phyloP scores from a whole-genome alignment of 2,329 filamentous ascomycete genomes.

The Colletotrichum tofieldiae region DNA sequence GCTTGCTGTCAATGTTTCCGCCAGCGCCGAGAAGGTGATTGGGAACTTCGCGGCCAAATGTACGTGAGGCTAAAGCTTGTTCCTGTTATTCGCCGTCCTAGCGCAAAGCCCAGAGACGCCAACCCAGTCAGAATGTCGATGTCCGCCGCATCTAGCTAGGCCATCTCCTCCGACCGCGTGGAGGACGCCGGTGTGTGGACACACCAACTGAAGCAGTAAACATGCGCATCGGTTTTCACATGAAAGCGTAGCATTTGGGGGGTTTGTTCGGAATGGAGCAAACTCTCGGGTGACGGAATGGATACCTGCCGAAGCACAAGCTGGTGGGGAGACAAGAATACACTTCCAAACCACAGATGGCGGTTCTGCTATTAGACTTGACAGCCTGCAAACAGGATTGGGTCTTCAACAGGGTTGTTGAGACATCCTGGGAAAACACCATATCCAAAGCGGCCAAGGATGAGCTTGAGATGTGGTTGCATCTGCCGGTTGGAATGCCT shows the following conservation, averaged over 20 bases:
- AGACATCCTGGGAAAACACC: neutral
- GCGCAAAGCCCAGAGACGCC: neutral
- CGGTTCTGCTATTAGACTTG: neutral
- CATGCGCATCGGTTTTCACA: neutral
- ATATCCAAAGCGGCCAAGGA: neutral
- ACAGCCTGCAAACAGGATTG: neutral
- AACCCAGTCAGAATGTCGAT: constrained; percentile 9
- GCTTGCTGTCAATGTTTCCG: neutral
- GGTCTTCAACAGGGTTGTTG: too few relatives aligned
- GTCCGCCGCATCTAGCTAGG: constrained; percentile 14
- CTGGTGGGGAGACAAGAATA: neutral
- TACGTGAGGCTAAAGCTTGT: constrained; percentile 22
- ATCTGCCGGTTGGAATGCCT: neutral
- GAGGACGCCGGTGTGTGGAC: neutral
- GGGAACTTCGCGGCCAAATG: neutral
- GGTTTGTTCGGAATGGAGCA: neutral
- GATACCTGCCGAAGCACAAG: neutral
- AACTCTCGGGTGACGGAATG: neutral
- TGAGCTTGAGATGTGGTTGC: neutral
- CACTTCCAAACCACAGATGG: neutral
- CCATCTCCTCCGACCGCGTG: neutral
- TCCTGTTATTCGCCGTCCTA: neutral
- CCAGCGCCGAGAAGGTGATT: neutral
- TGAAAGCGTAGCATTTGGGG: neutral
- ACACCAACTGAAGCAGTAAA: neutral